Percentiles rank a stretch among this genome's conserved stretches.
Conservation (phyloP, 495 filamentous ascomycete species). For the Penicillium paxilli region DNA sequence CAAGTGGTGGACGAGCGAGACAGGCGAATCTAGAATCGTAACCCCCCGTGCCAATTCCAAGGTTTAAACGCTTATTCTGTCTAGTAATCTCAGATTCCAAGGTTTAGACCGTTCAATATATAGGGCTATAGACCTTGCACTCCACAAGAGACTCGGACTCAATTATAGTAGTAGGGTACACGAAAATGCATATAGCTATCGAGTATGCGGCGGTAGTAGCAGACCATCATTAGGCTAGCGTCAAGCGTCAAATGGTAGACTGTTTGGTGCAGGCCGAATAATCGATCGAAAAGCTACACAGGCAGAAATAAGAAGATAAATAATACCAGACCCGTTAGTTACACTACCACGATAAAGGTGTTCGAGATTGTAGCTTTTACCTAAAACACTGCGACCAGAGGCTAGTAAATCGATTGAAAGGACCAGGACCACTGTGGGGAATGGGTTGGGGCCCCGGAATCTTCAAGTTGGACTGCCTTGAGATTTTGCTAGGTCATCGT, state of each 20-base stretch:
- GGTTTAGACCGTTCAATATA: slow-evolving; percentile 53
- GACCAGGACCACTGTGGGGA: too few relatives aligned
- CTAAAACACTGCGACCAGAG: slow-evolving; percentile 53
- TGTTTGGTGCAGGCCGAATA: slow-evolving; percentile 53
- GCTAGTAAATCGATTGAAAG: too few relatives aligned
- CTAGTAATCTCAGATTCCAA: too few relatives aligned
- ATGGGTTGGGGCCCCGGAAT: neutral
- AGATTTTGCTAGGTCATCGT: neutral
- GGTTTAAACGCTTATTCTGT: too few relatives aligned
- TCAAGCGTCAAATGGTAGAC: slow-evolving; percentile 35
- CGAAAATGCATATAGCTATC: slow-evolving; percentile 56
- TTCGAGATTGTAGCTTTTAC: slow-evolving; percentile 31
- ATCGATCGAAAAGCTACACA: slow-evolving; percentile 56
- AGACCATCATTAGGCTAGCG: slow-evolving; percentile 37
- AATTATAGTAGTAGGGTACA: slow-evolving; percentile 54
- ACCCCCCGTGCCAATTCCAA: slow-evolving; percentile 74
- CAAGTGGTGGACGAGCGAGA: slow-evolving; percentile 69
- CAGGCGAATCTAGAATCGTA: slow-evolving; percentile 63
- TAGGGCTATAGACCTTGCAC: slow-evolving; percentile 63
- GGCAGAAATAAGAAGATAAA: slow-evolving; percentile 58
- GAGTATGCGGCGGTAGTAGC: slow-evolving; percentile 32
- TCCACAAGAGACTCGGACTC: slow-evolving; percentile 52
- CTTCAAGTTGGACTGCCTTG: neutral
- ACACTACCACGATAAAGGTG: slow-evolving; percentile 59
- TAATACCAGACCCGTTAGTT: slow-evolving; percentile 61